Percentiles rank a stretch among this genome's conserved stretches.
phyloP scores from a whole-genome alignment of 179 eudicot species.

The Monotropa hypopitys region DNA sequence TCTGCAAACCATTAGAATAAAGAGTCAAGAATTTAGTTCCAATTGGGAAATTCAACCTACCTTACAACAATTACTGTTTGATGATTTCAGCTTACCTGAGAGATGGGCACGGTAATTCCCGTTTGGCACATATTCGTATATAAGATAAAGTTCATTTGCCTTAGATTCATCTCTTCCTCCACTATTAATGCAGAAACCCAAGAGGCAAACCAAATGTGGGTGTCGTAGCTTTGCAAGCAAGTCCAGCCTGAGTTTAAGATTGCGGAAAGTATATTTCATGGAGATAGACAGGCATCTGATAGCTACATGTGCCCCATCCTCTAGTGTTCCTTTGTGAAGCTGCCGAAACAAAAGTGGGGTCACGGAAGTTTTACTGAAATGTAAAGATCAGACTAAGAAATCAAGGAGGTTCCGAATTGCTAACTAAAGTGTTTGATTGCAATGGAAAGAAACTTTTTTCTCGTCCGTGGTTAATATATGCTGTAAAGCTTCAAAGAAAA shows the following conservation, averaged over 20 bases:
- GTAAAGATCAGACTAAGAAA: not conserved
- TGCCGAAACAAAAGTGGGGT: slow-evolving; percentile 14
- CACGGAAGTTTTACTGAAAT: not conserved
- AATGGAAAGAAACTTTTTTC: not conserved
- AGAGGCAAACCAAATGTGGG: slow-evolving; percentile 66
- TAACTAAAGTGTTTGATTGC: not conserved
- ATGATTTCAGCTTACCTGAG: slow-evolving; percentile 35
- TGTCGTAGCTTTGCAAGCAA: slow-evolving; percentile 77
- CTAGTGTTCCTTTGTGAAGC: slow-evolving; percentile 66
- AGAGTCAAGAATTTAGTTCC: not conserved
- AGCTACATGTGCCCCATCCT: slow-evolving; percentile 54
- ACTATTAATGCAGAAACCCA: slow-evolving; percentile 77
- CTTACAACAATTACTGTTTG: not conserved
- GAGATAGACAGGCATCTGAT: slow-evolving; percentile 58
- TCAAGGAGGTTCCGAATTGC: not conserved
- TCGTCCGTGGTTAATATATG: not conserved
- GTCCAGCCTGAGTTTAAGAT: slow-evolving; percentile 71
- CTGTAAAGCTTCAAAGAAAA: not conserved
- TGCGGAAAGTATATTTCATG: slow-evolving; percentile 40
- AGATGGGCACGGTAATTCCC: slow-evolving; percentile 54
- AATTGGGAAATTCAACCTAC: too few species aligned
- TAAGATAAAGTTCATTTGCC: slow-evolving; percentile 53
- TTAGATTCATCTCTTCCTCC: slow-evolving; percentile 31
- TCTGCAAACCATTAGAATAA: slow-evolving; percentile 22
- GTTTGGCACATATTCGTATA: slow-evolving; percentile 66